Base-by-base conservation (phyloP, 1,139 yeast genomes). In the Barnettozyma hawaiiensis region DNA sequence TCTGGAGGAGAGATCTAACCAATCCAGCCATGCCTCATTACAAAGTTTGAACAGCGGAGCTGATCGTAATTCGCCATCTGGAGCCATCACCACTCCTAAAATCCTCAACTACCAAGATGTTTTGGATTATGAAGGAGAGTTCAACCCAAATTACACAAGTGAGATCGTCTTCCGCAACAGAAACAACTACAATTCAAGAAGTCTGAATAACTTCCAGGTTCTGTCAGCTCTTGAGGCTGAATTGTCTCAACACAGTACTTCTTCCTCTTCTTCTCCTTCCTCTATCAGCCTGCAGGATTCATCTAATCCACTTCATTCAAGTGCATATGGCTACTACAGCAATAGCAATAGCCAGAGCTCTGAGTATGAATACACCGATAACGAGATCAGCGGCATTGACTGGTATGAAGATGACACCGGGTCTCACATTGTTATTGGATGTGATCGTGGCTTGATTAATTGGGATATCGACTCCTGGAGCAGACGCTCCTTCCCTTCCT, bases 401-500 rank as follows among this genome's bases (percentile, higher is more conserved):
- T 66, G 75, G 65, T 57, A 67, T 38, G 64, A 64, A 39, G 69
- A 65, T 46, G 47, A 53, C 19, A 49, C 57, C 21, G 73, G 74
- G 1, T 64, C 70, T 16, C 66, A 70, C 29, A 53, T 75, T 24
- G 61, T 71, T 11, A 66, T 73, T 29, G 78, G 78, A 2, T 64
- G 71, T 24, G 70, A 70, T 43, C 67, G 66, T 41, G 78, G 78
- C 2, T 61, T 75, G 29, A 60, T 71, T 40, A 65, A 66, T 47
- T 74, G 78, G 78, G 70, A 70, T 38, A 66, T 75, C 31, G 72
- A 73, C 47, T 64, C 73, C 9, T 71, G 76, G 75, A 68, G 72
- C 27, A 64, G 79, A 53, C 62, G 76, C 47, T 69, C 75, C 42
- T 73, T 73, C 51, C 74, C 77, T 3, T 57, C 65, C 10, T 67